phyloP scores from a whole-genome alignment of 1,139 yeast genomes.

The Arxiozyma heterogenica region DNA sequence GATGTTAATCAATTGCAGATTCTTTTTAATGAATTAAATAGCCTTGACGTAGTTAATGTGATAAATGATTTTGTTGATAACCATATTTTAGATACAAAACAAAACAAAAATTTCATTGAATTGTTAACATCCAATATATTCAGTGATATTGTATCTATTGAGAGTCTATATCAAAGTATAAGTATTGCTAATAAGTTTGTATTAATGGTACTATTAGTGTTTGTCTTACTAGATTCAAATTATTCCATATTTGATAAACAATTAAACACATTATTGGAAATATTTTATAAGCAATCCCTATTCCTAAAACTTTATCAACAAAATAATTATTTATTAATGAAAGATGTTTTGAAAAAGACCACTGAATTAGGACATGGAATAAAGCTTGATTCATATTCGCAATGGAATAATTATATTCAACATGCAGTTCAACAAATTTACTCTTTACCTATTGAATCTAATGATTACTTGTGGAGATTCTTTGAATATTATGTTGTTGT shows the following conservation, averaged over 20 bases:
- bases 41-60: slow-evolving; percentile 22
- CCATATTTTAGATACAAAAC: slow-evolving; percentile 10
- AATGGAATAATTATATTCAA: slow-evolving; percentile 18
- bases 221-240: slow-evolving; percentile 26
- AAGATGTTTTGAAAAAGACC: slow-evolving; percentile 16
- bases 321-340: slow-evolving; percentile 16
- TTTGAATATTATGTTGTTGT: slow-evolving; percentile 16
- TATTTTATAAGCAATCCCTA: slow-evolving; percentile 23
- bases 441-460: slow-evolving; percentile 10
- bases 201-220: slow-evolving; percentile 20
- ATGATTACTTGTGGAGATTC: slow-evolving; percentile 18
- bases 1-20: slow-evolving; percentile 26
- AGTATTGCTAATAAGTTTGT: slow-evolving; percentile 21
- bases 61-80: slow-evolving; percentile 23
- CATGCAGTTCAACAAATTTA: slow-evolving; percentile 15
- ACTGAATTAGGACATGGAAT: slow-evolving; percentile 21
- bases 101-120: slow-evolving; percentile 16
- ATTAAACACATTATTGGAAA: slow-evolving; percentile 16
- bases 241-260: slow-evolving; percentile 16
- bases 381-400: slow-evolving; percentile 19
- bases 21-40: slow-evolving; percentile 29
- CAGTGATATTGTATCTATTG: slow-evolving; percentile 14
- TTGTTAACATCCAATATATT: slow-evolving; percentile 15
- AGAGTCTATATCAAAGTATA: slow-evolving; percentile 21
- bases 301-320: slow-evolving; percentile 21